These are phyloP conservation scores for Vigna mungo DNA, from an alignment of 306 rosid genomes.

Conservation along the genomic window DNA sequence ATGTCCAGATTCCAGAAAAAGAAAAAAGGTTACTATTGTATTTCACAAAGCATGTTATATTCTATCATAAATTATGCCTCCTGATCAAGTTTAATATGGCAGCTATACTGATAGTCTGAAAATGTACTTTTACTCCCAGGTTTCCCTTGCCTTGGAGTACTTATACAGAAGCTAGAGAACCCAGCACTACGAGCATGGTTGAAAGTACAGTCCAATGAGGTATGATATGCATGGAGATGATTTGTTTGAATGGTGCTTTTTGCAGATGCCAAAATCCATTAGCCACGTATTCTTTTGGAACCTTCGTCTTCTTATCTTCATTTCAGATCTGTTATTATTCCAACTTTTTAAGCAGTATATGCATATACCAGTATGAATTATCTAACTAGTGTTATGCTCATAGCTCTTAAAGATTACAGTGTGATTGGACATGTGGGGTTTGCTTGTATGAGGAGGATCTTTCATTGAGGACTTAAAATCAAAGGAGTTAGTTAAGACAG, in stretches of 20 bases:
- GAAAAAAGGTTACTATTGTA: background rate
- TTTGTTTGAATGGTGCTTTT: conserved; percentile 23
- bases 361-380: background rate
- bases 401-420: conserved; percentile 4
- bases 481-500: conserved; percentile 19
- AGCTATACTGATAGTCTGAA: conserved; percentile 30
- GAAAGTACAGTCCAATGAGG: conserved; percentile 88
- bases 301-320: background rate
- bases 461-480: conserved; percentile 9
- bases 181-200: conserved; percentile 86
- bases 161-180: conserved; percentile 97
- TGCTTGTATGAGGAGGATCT: conserved; percentile 16
- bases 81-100: conserved; percentile 31
- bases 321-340: conserved; percentile 16
- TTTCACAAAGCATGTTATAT: conserved; percentile 19
- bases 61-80: conserved; percentile 34
- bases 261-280: conserved; percentile 9
- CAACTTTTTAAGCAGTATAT: background rate
- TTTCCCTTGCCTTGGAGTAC: conserved; percentile 94
- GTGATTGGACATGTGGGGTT: background rate
- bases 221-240: conserved; percentile 37
- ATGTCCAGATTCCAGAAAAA: conserved; percentile 3
- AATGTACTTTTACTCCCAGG: conserved; percentile 57
- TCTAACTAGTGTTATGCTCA: conserved; percentile 5
- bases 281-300: conserved; percentile 4